Conservation (phyloP, 768 basidiomycete genomes). For the Russula sp. region DNA sequence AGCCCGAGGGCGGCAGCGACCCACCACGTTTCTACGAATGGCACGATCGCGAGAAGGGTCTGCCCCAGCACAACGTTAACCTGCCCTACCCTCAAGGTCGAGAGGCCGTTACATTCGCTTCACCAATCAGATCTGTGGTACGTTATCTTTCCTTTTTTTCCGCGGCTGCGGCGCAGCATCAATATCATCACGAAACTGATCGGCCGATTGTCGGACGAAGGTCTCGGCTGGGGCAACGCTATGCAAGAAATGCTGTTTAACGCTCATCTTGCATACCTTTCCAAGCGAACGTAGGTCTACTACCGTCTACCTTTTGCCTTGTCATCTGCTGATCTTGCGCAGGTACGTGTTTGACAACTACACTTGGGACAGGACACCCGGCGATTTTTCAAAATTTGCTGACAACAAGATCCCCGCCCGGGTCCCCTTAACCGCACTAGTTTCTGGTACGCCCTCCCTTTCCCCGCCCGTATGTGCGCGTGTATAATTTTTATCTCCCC, state of each 20-base stretch:
- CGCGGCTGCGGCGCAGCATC: background rate
- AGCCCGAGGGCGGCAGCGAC: constrained; percentile 1
- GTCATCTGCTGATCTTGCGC: background rate
- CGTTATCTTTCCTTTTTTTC: background rate
- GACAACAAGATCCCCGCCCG: constrained; percentile 52
- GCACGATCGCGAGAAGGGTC: constrained; percentile 13
- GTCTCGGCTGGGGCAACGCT: constrained; percentile 59
- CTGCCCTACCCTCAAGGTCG: constrained; percentile 25
- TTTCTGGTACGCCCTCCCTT: constrained; percentile 43
- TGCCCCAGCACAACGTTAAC: constrained; percentile 23
- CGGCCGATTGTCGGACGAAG: constrained; percentile 32
- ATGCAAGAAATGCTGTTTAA: constrained; percentile 58
- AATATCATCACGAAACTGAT: background rate
- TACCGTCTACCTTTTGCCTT: too few relatives aligned
- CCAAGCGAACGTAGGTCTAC: constrained; percentile 48
- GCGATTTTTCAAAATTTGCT: constrained; percentile 44
- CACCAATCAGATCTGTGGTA: constrained; percentile 23
- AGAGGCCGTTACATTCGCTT: constrained; percentile 25
- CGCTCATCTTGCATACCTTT: constrained; percentile 47
- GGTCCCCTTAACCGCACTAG: constrained; percentile 52
- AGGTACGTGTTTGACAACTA: constrained; percentile 58
- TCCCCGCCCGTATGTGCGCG: background rate
- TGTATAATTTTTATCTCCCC: background rate
- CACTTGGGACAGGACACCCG: constrained; percentile 48
- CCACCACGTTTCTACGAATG: constrained; percentile 22